Evolutionary conservation across 345 rosid species (phyloP), one percentile per base, ranked within the genome.

Genomic region (Camelina sativa): DNA sequence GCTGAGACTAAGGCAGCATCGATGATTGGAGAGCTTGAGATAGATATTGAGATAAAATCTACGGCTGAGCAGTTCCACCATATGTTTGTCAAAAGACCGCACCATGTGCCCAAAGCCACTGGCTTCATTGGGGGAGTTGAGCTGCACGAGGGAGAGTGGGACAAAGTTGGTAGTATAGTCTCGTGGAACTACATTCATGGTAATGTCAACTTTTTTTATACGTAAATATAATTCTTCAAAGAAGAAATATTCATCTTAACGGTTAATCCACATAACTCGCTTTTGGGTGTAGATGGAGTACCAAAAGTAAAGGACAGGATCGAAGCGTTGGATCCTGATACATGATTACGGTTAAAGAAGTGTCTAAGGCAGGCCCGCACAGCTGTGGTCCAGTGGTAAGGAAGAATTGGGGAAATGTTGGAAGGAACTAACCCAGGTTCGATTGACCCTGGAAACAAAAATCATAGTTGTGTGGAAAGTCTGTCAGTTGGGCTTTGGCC

Each of bases 261-360:
- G 17, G 0, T 5, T 7, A 44, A 44, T 44, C 50, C 50, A 44
- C 50, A 15, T 13, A 44, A 44, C 50, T 15, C 8, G 5, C 0
- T 34, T 58, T 51, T 40, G 30, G 10, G 10, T 38, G 73, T 57
- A 76, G 80, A 70, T 55, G 80, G 80, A 37, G 8, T 69, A 30
- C 40, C 56, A 52, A 54, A 56, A 17, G 75, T 76, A 43, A 76
- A 69, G 8, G 71, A 76, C 7, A 62, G 69, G 58, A 71, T 76
- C 12, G 67, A 70, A 30, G 52, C 15, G 19, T 48, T 76, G 57
- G 69, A 69, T n/a, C n/a, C n/a, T n/a, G n/a, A n/a, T n/a, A n/a
- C n/a, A n/a, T n/a, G n/a, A n/a, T n/a, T n/a, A n/a, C n/a, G n/a
- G n/a, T n/a, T n/a, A n/a, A n/a, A n/a, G n/a, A n/a, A n/a, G n/a